Evolutionary conservation across 768 basidiomycete species (phyloP), one percentile per base, ranked within the genome.

Genomic region (Hysterangium stoloniferum): DNA sequence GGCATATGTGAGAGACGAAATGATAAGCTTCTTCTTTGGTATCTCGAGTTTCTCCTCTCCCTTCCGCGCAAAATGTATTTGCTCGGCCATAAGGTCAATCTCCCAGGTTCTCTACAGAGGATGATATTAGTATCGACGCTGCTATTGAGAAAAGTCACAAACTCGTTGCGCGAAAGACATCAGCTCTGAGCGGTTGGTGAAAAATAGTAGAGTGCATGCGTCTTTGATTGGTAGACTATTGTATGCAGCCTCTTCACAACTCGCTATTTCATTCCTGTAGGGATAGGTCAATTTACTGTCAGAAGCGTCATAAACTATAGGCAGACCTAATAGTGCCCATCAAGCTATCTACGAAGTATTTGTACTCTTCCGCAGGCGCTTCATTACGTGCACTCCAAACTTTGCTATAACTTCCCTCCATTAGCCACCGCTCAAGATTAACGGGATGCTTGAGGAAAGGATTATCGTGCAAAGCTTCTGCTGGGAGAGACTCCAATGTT

Each of bases 341-440:
- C 60, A 96, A 71, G 58, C 87, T 87, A 61, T 94, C 88, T 8
- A 96, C 80, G 59, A 97, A 91, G 71, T 88, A 88, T 58, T 86
- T 89, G 73, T 96, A 96, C 63, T 98, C 95, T 56, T 92, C 89
- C 32, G 87, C 80, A 1, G 94, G 92, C 1, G 93, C 89, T 59
- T 92, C 84, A 56, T 88, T 88, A 57, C 93, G 79, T 32, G 94
- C 94, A 60, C 87, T 82, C 89, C 94, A 99, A 9, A 97, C 95
- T 65, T 95, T 95, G 68, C 89, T 91, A 66, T 98, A 99, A 60
- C 86, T 87, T 33, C 95, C 95, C 65, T 98, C 95, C 95, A 99
- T 99, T 38, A 98, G 76, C 89, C 94, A 97, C 44, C 87, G 76
- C 65, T 99, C 95, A 54, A 94, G 79, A 64, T 93, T 88, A 52